These are phyloP conservation scores for Iris pallida DNA, from an alignment of 116 monocot species.

Conservation along the genomic window DNA sequence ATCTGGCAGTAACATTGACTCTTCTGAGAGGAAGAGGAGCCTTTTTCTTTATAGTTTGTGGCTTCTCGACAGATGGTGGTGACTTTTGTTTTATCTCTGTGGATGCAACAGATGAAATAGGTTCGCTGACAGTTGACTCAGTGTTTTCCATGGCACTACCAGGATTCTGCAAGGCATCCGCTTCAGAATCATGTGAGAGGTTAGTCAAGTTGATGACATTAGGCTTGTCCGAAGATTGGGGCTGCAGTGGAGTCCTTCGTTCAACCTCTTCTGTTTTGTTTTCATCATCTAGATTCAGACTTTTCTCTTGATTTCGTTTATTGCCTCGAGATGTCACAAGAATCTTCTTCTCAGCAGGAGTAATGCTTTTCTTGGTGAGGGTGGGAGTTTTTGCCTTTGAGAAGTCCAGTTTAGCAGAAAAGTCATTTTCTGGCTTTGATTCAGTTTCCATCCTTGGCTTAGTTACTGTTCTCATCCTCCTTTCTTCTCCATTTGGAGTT, in stretches of 20 bases:
- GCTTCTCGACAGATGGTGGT: background rate
- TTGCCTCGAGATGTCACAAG: background rate
- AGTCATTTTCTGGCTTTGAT: constrained; percentile 2
- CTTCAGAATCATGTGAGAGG: background rate
- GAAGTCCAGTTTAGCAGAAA: background rate
- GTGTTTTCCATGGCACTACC: background rate
- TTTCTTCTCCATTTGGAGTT: background rate
- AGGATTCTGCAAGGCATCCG: background rate
- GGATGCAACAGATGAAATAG: background rate
- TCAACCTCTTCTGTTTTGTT: constrained; percentile 9
- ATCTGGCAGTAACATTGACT: constrained; percentile 6
- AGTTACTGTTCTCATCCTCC: constrained; percentile 1
- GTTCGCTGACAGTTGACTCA: constrained; percentile 2
- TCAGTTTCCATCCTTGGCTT: background rate
- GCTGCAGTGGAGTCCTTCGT: constrained; percentile 4
- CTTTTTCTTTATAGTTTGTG: constrained; percentile 17
- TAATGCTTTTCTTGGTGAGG: background rate
- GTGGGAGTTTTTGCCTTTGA: constrained; percentile 1
- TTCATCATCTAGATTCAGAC: constrained; percentile 8
- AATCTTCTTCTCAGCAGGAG: constrained; percentile 4
- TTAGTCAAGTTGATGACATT: background rate
- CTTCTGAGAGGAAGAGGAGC: constrained; percentile 6
- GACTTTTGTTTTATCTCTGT: constrained; percentile 4
- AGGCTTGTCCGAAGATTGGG: constrained; percentile 4
- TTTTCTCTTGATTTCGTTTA: background rate